Evolutionary conservation across 768 basidiomycete species (phyloP), one percentile per base, ranked within the genome.

Genomic region (Suillus placidus): DNA sequence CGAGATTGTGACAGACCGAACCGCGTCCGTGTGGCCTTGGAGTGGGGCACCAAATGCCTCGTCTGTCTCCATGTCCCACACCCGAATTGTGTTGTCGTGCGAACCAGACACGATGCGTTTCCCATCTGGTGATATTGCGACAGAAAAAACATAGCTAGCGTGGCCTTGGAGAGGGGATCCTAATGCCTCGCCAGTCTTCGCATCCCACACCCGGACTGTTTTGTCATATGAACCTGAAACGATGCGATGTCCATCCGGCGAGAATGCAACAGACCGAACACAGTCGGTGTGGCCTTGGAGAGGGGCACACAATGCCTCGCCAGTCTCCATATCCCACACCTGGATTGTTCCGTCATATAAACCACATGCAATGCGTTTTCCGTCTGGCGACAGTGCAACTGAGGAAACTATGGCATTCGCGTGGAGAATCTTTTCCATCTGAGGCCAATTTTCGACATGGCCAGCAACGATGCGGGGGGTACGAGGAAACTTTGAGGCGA

Each of bases 201-300:
- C 38, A 43, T 61, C 60, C 60, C 60, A 61, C 20, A 61, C 40
- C 8, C 23, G 60, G 18, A 61, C 6, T 2, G 14, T 51, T 0
- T 7, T 2, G 23, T 51, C 23, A 14, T 0, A 14, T 16, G 49
- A 51, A 1, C 76, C 74, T 0, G 76, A 76, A 6, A 71, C 66
- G 38, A 78, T 67, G 49, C 63, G 65, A 43, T 18, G 64, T 6
- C 77, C 76, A 20, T 78, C 76, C 0, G 61, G 34, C 2, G 74
- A 74, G 57, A 78, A 75, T 1, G 70, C 67, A 10, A 77, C 30
- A 45, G 76, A 69, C 13, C 0, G 7, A 14, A 51, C 3, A 3
- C 13, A 7, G 2, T 0, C 6, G n/a, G 37, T 43, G 10, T 57
- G 62, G n/a, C 62, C 62, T 30, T 38, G 30, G 6, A 63, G 30